phyloP scores from a whole-genome alignment of 345 rosid species.

The Eucalyptus polybractea region DNA sequence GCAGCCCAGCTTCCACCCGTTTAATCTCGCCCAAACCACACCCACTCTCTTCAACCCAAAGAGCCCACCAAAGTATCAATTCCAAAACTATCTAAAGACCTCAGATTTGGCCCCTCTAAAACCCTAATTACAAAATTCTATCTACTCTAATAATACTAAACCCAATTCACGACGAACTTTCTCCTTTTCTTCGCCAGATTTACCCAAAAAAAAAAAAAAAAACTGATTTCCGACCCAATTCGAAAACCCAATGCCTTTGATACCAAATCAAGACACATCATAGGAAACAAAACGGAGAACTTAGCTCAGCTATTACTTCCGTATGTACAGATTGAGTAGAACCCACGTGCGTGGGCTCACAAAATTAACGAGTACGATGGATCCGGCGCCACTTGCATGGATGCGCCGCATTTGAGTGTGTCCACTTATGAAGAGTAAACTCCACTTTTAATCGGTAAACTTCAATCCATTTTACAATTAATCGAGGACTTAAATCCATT shows the following conservation, averaged over 20 bases:
- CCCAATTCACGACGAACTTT: no score
- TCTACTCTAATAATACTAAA: no score
- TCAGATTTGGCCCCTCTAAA: no score
- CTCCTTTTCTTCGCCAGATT: no score
- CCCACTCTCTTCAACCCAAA: no score
- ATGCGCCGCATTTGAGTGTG: not conserved
- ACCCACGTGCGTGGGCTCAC: not conserved
- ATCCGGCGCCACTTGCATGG: not conserved
- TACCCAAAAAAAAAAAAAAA: no score
- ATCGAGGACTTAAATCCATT: not conserved
- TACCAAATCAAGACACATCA: not conserved
- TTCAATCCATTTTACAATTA: not conserved
- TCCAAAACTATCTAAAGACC: no score
- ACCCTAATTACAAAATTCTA: no score
- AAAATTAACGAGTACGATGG: no score
- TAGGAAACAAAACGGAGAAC: not conserved
- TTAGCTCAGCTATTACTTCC: not conserved
- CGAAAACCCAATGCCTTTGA: not conserved
- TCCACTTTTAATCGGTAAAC: not conserved
- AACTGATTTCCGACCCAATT: not conserved
- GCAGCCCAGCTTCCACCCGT: no score
- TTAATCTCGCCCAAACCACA: no score
- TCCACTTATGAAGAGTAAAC: not conserved
- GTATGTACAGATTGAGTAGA: not conserved
- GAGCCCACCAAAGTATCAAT: no score